Evolutionary conservation across 495 filamentous ascomycete species (phyloP).

Genomic region (Recurvomyces mirabilis): DNA sequence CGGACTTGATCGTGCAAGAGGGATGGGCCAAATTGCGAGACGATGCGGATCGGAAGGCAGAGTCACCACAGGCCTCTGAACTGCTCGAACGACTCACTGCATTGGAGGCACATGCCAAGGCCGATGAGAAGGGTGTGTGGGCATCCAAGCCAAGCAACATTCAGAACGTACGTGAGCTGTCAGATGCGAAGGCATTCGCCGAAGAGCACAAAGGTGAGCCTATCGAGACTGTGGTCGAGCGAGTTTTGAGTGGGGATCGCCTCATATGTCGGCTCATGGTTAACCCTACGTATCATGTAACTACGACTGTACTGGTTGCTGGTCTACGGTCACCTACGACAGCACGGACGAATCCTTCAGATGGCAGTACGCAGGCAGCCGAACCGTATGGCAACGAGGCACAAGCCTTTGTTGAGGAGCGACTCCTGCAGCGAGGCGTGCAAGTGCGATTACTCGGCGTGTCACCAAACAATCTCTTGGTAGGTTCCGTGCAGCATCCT

Average conservation of each 20-base stretch:
- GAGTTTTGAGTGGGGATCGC: conserved; percentile 81
- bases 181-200: conserved; percentile 58
- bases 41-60: conserved; percentile 78
- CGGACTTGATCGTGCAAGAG: conserved; percentile 68
- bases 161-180: conserved; percentile 67
- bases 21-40: conserved; percentile 88
- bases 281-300: conserved; percentile 64
- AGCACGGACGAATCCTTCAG: conserved; percentile 61
- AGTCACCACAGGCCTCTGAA: conserved; percentile 45
- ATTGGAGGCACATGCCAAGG: conserved; percentile 71
- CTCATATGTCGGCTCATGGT: conserved; percentile 72
- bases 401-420: conserved; percentile 68
- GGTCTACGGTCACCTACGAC: conserved; percentile 80
- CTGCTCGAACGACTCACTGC: conserved; percentile 63
- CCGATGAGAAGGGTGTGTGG: conserved; percentile 71
- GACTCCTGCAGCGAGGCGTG: conserved; percentile 77
- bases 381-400: conserved; percentile 85
- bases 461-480: conserved; percentile 56
- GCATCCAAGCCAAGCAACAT: conserved; percentile 44
- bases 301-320: conserved; percentile 76
- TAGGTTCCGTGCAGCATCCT: conserved; percentile 59
- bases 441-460: conserved; percentile 70
- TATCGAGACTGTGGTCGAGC: conserved; percentile 69
- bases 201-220: conserved; percentile 65
- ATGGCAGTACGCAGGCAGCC: conserved; percentile 66